A percentile compares a stretch with the other conserved stretches of the same genome.
Evolutionary conservation across 106 monocot genomes (phyloP).

Genomic region (Chionographis japonica): DNA sequence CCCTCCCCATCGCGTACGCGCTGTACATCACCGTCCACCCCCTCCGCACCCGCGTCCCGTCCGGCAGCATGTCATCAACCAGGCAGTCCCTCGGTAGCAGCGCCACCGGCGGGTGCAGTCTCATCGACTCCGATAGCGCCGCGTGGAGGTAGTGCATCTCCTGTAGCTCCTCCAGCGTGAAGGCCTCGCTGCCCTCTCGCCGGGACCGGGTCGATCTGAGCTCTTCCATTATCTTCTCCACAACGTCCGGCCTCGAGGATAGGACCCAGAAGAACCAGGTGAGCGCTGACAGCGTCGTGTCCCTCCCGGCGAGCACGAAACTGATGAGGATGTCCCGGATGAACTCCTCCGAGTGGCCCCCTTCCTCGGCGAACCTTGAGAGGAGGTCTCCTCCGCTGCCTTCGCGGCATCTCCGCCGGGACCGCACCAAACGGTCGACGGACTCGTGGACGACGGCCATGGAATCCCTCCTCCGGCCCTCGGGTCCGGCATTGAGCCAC

Average conservation of each 20-base stretch:
- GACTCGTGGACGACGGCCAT: neutral
- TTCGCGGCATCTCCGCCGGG: neutral
- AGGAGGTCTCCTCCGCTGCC: neutral
- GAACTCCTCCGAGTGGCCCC: neutral
- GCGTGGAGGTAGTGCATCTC: no score
- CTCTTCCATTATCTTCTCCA: no score
- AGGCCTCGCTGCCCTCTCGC: no score
- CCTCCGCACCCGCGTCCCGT: no score
- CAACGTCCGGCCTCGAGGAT: neutral
- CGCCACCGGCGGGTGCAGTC: no score
- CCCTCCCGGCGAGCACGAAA: conserved; percentile 26
- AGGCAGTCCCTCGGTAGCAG: no score
- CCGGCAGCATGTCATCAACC: no score
- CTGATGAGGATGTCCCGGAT: conserved; percentile 18
- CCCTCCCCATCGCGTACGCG: conserved; percentile 22
- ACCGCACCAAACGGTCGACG: neutral
- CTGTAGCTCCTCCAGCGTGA: no score
- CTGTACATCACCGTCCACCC: conserved; percentile 14
- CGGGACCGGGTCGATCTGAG: no score
- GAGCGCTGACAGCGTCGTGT: conserved; percentile 16
- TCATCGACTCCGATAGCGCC: no score
- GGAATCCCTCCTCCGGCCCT: conserved; percentile 2
- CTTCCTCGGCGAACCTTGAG: neutral
- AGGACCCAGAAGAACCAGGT: conserved; percentile 23
- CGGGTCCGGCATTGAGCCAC: conserved; percentile 5